Evolutionary conservation across 2,329 filamentous ascomycete species (phyloP), one percentile per base, ranked within the genome.

Genomic region (Sarocladium oryzae): DNA sequence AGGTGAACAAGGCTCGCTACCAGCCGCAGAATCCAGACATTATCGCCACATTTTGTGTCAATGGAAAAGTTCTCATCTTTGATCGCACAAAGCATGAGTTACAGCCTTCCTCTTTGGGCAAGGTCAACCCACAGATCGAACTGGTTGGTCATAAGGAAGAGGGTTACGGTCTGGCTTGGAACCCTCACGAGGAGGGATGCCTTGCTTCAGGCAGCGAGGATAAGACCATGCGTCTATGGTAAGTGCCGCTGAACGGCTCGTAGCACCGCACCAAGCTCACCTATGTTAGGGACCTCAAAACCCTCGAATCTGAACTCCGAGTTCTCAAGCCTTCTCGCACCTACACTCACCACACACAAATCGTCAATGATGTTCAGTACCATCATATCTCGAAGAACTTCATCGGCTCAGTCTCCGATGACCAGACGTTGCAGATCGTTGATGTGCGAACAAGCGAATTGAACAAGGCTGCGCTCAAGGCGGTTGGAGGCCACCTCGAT

Each of bases 1-100:
- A 99, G 69, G 90, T 99, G 65, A 99, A 99, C 78, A 99, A 97
- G 74, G 95, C 93, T 15, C 85, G 93, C 58, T 97, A 97, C 66
- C 91, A 96, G 69, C 93, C 93, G 11, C 92, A 97, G 67, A 99
- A 99, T 63, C 90, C 92, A 4, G 90, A 99, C 62, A 84, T 99
- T 53, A 95, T 99, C 61, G 93, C 93, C 2, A 96, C 93, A 0
- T 85, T 96, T 70, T 90, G 89, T 57, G 82, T 89, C 7, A 88
- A 96, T 66, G 88, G 89, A 56, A 86, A 84, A 58, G 88, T 96
- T 37, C 83, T 97, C 66, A 84, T 99, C 58, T 99, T 95, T 72
- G 93, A 99, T 72, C 85, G 92, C 58, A 95, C 92, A 50, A 97
- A 96, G 77, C 92, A 97, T 66, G 85, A 86, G 46, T 82, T 85